Conservation (phyloP, 768 basidiomycete genomes). For the Coprinopsis cinerea region DNA sequence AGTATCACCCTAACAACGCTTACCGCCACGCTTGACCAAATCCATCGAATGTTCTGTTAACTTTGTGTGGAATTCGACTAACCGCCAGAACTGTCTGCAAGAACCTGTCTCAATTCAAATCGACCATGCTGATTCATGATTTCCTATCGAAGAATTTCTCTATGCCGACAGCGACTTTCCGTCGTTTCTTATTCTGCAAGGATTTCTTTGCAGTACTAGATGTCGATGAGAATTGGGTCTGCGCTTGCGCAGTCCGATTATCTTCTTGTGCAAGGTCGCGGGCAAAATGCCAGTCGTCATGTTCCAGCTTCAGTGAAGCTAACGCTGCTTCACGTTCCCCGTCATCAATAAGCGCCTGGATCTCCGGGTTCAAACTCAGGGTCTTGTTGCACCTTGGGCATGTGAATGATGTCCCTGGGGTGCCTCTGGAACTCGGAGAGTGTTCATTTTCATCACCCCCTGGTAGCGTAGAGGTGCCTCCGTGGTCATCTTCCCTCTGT, state of each 20-base stretch:
- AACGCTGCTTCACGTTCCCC: constrained; percentile 32
- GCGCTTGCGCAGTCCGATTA: constrained; percentile 4
- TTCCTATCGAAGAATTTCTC: constrained; percentile 35
- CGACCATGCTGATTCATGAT: too few species aligned
- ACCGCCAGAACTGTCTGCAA: neutral
- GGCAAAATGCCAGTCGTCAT: constrained; percentile 88
- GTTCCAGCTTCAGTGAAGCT: constrained; percentile 53
- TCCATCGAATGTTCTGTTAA: neutral
- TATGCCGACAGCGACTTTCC: constrained; percentile 29
- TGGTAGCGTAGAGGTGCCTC: neutral
- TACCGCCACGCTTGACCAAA: neutral
- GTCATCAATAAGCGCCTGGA: constrained; percentile 16
- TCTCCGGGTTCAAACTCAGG: constrained; percentile 27
- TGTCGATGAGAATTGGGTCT: neutral
- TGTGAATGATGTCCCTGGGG: constrained; percentile 32
- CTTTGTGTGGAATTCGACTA: neutral
- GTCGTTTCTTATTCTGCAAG: constrained; percentile 24
- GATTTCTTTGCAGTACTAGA: constrained; percentile 11
- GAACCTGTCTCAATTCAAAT: too few species aligned
- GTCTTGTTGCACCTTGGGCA: constrained; percentile 54
- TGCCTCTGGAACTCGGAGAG: neutral
- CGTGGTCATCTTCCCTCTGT: constrained; percentile 25
- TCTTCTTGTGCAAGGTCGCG: constrained; percentile 56
- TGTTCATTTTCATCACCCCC: neutral
- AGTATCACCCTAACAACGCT: neutral